Base-by-base conservation (phyloP, 345 rosid genomes). In the Sonneratia caseolaris region DNA sequence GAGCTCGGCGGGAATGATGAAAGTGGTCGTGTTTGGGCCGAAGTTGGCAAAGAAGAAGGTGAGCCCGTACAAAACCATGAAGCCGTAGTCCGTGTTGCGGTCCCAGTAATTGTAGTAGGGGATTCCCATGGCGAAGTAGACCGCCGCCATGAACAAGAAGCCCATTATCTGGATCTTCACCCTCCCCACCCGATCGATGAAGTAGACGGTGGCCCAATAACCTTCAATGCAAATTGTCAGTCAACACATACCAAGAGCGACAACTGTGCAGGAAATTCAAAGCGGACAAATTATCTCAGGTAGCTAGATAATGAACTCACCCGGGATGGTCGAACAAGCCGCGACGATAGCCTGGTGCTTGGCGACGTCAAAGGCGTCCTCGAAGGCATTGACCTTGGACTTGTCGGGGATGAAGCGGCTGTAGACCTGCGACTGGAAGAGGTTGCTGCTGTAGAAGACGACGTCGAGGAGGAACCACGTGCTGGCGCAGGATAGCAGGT, bases 391-490 rank as follows among this genome's bases (percentile, higher is more conserved):
- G 84, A 86, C 83, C 9, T 80, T 27, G 37, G 32, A 62, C 37
- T 62, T 62, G 32, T 62, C 38, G 37, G 66, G 66, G 66, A 73
- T 15, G 80, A 49, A 13, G 85, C 87, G 69, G 83, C 79, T 21
- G 79, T 82, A 91, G n/a, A 89, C 73, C 68, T 91, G 91, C 37
- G 88, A 89, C 68, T 91, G 93, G 22, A 88, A 71, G 43, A 91
- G 82, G 48, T 91, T 79, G 65, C 82, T 83, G 75, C 86, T 85
- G 79, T 89, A 91, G 68, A 88, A 91, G 51, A 90, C 96, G 48
- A 89, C 77, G 70, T 91, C 95, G 43, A 89, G 74, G 68, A 88
- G 73, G 83, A 89, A 86, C 96, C 96, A 91, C 0, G 93, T 91
- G 38, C 76, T 84, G 13, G 86, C 56, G 4, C 93, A 88, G 1